Base-by-base conservation (phyloP, 2,329 filamentous ascomycete species). In the Aschersonia sp. region DNA sequence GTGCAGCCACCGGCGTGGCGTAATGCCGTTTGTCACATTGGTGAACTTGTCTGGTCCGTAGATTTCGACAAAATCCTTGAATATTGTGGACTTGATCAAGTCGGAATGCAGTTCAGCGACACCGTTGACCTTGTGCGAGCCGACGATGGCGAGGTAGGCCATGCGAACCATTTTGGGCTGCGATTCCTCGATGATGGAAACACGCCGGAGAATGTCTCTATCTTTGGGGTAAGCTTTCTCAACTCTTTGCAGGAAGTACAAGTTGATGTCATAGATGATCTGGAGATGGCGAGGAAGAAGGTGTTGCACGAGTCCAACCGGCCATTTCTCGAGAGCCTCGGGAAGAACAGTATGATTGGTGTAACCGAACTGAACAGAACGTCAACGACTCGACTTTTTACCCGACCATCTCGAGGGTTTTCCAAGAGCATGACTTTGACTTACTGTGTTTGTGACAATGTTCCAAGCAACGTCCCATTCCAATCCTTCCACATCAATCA, bases 61-160 rank as follows among this genome's bases (percentile, higher is more conserved):
- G 54, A 98, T 87, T 57, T 80, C 77, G 51, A 98, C 91, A 66
- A 98, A 98, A 65, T 98, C 92, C 66, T 92, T 96, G 80, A 98
- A 97, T 56, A 98, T 94, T n/a, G 92, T 98, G 0, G 89, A 94
- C 73, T 92, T 92, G 73, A 98, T 95, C 50, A 98, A 74, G 62
- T 98, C 92, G 1, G 92, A 98, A 69, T 98, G 92, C 54, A 98
- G 71, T 69, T 98, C 92, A 35, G 92, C 92, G 38, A 98, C 92
- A 64, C 92, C 92, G 57, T 98, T 98, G 71, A 98, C 89, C 73
- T 97, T 98, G 78, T 97, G 92, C 38, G 92, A 97, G 45, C 92
- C 92, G 58, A 98, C 89, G 61, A 97, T 85, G 53, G 92, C 92
- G 46, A 98, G 72, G 66, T 79, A 92, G 2, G 92, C 92, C 92